Evolutionary conservation across 139 green algal species (phyloP).

Genomic region (Eudorina sp.): DNA sequence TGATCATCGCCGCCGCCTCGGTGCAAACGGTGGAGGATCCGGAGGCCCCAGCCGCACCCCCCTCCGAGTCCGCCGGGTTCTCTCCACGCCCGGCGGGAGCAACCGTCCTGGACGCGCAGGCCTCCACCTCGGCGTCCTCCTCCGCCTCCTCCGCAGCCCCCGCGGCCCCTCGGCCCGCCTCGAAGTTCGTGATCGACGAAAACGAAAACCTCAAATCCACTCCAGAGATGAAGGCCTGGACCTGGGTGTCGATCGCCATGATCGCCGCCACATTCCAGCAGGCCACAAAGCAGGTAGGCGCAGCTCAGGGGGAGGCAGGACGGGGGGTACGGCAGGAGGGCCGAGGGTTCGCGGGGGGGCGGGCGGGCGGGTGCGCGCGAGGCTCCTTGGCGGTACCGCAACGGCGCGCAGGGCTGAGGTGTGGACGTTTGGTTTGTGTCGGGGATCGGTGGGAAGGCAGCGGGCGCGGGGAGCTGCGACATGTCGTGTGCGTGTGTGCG

Average conservation of each 20-base stretch:
- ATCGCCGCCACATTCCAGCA: slow-evolving; percentile 58
- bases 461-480: no score
- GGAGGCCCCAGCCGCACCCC: neutral
- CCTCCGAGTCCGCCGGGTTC: neutral
- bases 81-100: neutral
- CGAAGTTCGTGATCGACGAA: slow-evolving; percentile 72
- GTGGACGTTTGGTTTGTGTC: no score
- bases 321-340: no score
- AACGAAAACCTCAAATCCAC: slow-evolving; percentile 65
- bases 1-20: slow-evolving; percentile 22
- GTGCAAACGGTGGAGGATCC: neutral
- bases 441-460: no score
- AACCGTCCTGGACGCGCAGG: neutral
- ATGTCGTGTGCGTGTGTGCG: no score
- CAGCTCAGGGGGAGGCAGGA: no score
- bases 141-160: neutral
- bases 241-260: slow-evolving; percentile 65
- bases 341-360: no score
- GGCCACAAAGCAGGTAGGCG: slow-evolving; percentile 46
- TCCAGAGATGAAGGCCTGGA: slow-evolving; percentile 67
- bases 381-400: no score
- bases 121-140: neutral
- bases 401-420: no score
- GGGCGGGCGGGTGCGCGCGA: no score
- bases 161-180: neutral